phyloP scores from a whole-genome alignment of 208 protist species.

The Leishmania guyanensis region DNA sequence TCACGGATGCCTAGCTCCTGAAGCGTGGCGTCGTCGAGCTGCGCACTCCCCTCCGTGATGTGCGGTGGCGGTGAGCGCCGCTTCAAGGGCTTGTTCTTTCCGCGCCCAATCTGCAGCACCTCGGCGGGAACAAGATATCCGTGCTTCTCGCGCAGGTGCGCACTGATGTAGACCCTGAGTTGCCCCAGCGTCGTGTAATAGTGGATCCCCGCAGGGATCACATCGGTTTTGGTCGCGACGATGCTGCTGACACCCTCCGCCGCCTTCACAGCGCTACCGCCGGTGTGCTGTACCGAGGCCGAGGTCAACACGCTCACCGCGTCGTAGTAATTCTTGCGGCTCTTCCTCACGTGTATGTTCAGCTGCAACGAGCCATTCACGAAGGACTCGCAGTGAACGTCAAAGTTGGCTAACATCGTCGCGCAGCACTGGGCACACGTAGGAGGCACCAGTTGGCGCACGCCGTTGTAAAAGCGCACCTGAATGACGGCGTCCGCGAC shows the following conservation, averaged over 20 bases:
- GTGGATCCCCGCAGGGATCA: constrained; percentile 43
- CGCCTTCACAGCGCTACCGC: background rate
- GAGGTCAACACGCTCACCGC: constrained; percentile 50
- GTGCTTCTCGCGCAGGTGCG: constrained; percentile 51
- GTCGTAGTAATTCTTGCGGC: constrained; percentile 79
- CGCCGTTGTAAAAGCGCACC: constrained; percentile 53
- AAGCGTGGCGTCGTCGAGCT: constrained; percentile 54
- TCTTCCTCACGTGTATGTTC: constrained; percentile 71
- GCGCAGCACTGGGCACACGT: constrained; percentile 48
- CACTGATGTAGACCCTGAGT: constrained; percentile 53
- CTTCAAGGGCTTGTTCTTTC: constrained; percentile 62
- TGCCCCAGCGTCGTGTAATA: constrained; percentile 65
- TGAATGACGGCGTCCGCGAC: constrained; percentile 29
- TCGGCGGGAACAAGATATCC: constrained; percentile 52
- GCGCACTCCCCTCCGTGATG: background rate
- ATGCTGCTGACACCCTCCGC: background rate
- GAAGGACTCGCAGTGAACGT: constrained; percentile 51
- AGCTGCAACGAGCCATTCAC: constrained; percentile 60
- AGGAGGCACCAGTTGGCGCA: constrained; percentile 41
- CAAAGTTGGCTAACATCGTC: constrained; percentile 38
- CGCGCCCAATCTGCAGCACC: constrained; percentile 51
- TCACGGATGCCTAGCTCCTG: constrained; percentile 70
- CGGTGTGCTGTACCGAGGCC: constrained; percentile 16
- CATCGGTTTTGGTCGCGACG: background rate
- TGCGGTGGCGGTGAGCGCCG: constrained; percentile 10